Conservation (phyloP, 805 yeast species). For the Candida coquimbonensis region DNA sequence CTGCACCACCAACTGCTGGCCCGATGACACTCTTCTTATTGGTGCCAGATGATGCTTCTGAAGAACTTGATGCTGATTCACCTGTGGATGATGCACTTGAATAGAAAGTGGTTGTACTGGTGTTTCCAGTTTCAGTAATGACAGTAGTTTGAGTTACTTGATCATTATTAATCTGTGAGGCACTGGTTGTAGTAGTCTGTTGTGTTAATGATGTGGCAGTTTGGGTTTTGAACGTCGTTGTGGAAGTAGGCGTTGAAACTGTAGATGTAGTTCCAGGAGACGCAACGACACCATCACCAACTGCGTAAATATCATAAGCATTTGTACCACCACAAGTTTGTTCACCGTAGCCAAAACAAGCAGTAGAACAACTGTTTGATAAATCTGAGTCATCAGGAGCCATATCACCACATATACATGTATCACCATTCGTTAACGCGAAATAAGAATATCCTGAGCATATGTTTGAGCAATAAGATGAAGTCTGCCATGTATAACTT, state of each 20-base stretch:
- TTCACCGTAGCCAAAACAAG: constrained; percentile 50
- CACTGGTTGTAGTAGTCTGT: constrained; percentile 17
- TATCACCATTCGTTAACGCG: constrained; percentile 40
- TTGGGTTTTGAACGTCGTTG: constrained; percentile 6
- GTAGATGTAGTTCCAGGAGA: neutral
- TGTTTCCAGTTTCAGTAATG: constrained; percentile 11
- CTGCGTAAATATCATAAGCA: constrained; percentile 40
- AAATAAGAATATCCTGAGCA: constrained; percentile 36
- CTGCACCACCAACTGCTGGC: constrained; percentile 58
- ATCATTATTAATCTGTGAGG: neutral
- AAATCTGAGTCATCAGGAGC: constrained; percentile 30
- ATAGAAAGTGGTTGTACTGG: constrained; percentile 14
- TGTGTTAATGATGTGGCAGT: constrained; percentile 18
- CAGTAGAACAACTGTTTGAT: constrained; percentile 28
- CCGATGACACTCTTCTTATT: constrained; percentile 32
- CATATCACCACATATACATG: constrained; percentile 54
- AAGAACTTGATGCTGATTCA: constrained; percentile 10
- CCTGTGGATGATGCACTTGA: constrained; percentile 20
- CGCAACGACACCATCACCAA: constrained; percentile 10
- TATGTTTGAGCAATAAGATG: constrained; percentile 37
- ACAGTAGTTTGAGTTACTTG: constrained; percentile 11
- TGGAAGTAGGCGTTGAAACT: neutral
- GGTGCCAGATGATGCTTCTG: neutral
- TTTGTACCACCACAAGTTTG: constrained; percentile 60
- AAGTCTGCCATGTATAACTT: constrained; percentile 40